Conservation (phyloP, 768 basidiomycete genomes). For the Tephrocybe rancida region DNA sequence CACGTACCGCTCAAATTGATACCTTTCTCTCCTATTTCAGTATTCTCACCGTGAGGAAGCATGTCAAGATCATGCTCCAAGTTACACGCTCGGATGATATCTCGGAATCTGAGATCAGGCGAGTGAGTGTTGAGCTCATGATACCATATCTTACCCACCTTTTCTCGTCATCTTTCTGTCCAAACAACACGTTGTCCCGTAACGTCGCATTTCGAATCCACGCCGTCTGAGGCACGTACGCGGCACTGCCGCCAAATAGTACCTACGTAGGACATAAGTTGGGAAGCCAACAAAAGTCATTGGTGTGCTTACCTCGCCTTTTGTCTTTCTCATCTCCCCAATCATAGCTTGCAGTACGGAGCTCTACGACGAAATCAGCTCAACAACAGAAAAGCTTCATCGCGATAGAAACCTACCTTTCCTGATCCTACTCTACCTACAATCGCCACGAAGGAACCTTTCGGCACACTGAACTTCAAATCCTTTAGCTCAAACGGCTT, state of each 20-base stretch:
- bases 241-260: conserved; percentile 52
- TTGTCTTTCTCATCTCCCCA: conserved; percentile 66
- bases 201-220: conserved; percentile 74
- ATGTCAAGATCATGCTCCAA: conserved; percentile 72
- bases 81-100: conserved; percentile 64
- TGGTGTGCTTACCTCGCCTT: conserved; percentile 47
- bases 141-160: conserved; percentile 28
- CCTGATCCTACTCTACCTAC: conserved; percentile 77
- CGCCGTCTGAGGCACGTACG: conserved; percentile 61
- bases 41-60: conserved; percentile 68
- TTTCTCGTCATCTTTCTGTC: conserved; percentile 60
- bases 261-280: conserved; percentile 31
- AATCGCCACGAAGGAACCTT: conserved; percentile 67
- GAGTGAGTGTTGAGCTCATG: background rate
- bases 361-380: conserved; percentile 36
- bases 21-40: conserved; percentile 79
- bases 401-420: conserved; percentile 41
- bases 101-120: conserved; percentile 44
- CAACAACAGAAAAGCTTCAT: background rate
- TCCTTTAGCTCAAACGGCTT: conserved; percentile 52
- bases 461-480: conserved; percentile 46
- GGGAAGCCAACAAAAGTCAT: background rate
- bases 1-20: conserved; percentile 61
- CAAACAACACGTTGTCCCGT: conserved; percentile 76
- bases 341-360: conserved; percentile 57